Evolutionary conservation across 2,329 filamentous ascomycete genomes (phyloP).

Genomic region (Xylariaceae sp.): DNA sequence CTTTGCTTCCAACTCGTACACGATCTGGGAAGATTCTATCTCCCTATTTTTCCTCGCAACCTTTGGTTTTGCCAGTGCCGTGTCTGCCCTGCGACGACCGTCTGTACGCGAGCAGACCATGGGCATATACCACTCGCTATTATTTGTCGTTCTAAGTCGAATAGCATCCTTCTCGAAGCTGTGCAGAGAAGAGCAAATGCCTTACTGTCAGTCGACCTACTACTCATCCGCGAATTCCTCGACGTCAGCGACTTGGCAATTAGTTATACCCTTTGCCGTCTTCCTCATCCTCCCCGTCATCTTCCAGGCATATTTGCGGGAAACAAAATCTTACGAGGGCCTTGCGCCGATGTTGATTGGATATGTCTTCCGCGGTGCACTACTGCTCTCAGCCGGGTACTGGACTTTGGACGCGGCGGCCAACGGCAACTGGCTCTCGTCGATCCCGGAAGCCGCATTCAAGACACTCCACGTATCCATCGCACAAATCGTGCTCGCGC

Average conservation of each 20-base stretch:
- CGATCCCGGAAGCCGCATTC: constrained; percentile 52
- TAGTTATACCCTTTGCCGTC: constrained; percentile 71
- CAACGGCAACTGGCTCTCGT: constrained; percentile 72
- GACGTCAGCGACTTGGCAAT: constrained; percentile 86
- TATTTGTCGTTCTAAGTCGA: constrained; percentile 75
- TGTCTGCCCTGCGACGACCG: constrained; percentile 69
- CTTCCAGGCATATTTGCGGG: constrained; percentile 71
- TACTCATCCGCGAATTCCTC: constrained; percentile 89
- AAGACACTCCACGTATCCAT: constrained; percentile 71
- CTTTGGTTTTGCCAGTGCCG: constrained; percentile 70
- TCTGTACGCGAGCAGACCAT: constrained; percentile 63
- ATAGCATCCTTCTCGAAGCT: constrained; percentile 82
- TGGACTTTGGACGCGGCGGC: constrained; percentile 89
- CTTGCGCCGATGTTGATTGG: constrained; percentile 81
- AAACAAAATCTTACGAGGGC: constrained; percentile 83
- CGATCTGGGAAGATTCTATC: constrained; percentile 97
- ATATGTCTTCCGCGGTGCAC: constrained; percentile 67
- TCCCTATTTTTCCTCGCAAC: constrained; percentile 85
- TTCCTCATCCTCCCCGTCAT: constrained; percentile 66
- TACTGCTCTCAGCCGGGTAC: constrained; percentile 72
- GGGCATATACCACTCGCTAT: constrained; percentile 75
- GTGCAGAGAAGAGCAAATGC: constrained; percentile 97
- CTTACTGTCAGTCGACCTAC: constrained; percentile 90
- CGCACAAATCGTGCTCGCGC: constrained; percentile 72
- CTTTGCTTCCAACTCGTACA: constrained; percentile 96